Percentiles rank a stretch among this genome's conserved stretches.
Evolutionary conservation across 352 stramenopile genomes (phyloP).

Genomic region (Elongisporangium senticosum): DNA sequence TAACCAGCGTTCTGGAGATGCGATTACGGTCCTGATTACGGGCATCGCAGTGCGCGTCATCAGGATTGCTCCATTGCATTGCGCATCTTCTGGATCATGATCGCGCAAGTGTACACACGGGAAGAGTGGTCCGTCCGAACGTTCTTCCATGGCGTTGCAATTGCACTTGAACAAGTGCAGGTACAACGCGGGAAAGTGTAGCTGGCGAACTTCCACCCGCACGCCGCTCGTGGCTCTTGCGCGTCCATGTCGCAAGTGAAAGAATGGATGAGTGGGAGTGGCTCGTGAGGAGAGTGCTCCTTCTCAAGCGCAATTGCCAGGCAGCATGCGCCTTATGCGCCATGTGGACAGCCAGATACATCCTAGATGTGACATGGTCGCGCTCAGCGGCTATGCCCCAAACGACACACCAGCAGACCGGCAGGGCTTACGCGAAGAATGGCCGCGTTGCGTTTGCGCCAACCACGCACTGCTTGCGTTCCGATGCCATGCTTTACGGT

Average conservation of each 20-base stretch:
- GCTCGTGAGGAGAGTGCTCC: not conserved
- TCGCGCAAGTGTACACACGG: not conserved
- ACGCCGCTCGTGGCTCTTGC: not conserved
- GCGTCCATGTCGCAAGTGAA: not conserved
- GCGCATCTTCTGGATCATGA: not conserved
- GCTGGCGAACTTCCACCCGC: not conserved
- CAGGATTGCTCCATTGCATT: not conserved
- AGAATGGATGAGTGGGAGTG: not conserved
- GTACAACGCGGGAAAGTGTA: not conserved
- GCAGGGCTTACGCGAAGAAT: not conserved
- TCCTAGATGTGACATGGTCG: not conserved
- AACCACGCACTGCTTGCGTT: not conserved
- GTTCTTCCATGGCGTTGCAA: not conserved
- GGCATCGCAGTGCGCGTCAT: not conserved
- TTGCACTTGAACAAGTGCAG: not conserved
- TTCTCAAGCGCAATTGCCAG: not conserved
- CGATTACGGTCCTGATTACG: not conserved
- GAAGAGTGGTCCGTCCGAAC: not conserved
- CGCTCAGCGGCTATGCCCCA: not conserved
- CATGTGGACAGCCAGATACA: not conserved
- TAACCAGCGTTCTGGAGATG: too few relatives aligned
- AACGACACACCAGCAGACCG: not conserved
- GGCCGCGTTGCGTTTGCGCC: not conserved
- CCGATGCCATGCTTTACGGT: not conserved
- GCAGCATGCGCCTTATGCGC: not conserved